phyloP scores from a whole-genome alignment of 2,329 filamentous ascomycete species.

The Triangularia verruculosa region DNA sequence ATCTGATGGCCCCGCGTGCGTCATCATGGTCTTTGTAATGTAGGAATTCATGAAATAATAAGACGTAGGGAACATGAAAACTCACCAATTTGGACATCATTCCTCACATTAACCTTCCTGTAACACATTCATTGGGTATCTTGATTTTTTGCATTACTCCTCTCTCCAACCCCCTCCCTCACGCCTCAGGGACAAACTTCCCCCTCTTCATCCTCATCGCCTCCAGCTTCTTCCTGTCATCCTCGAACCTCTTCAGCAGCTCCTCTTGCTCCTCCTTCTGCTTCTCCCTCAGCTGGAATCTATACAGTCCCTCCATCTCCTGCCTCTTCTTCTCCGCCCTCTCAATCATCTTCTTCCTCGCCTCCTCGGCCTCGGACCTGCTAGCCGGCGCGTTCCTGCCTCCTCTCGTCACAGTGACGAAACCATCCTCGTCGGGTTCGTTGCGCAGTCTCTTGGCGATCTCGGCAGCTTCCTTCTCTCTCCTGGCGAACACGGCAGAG shows the following conservation, averaged over 20 bases:
- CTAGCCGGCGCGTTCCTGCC: slow-evolving; percentile 71
- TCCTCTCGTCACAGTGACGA: slow-evolving; percentile 84
- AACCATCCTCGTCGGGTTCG: slow-evolving; percentile 90
- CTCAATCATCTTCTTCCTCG: slow-evolving; percentile 58
- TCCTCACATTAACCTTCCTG: neutral
- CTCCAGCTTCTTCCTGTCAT: slow-evolving; percentile 69
- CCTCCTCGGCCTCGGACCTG: slow-evolving; percentile 65
- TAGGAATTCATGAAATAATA: neutral
- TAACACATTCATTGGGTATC: neutral
- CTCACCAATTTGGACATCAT: slow-evolving; percentile 18
- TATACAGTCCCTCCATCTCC: slow-evolving; percentile 71
- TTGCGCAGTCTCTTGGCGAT: slow-evolving; percentile 65
- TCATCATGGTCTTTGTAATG: slow-evolving; percentile 33
- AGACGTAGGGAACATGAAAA: slow-evolving; percentile 3
- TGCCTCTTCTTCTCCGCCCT: slow-evolving; percentile 61
- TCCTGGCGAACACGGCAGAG: slow-evolving; percentile 76
- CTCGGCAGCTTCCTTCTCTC: slow-evolving; percentile 61
- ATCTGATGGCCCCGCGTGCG: slow-evolving; percentile 40
- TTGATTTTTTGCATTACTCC: neutral
- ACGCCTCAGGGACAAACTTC: slow-evolving; percentile 54
- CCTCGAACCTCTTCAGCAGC: slow-evolving; percentile 69
- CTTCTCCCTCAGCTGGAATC: slow-evolving; percentile 78
- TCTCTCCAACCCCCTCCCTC: slow-evolving; percentile 21
- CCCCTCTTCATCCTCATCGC: slow-evolving; percentile 67
- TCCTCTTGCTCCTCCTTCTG: slow-evolving; percentile 71